Percentiles rank a stretch among this genome's conserved stretches.
These are phyloP conservation scores for Xylaria cubensis DNA, from an alignment of 495 filamentous ascomycete genomes.

Conservation along the genomic window DNA sequence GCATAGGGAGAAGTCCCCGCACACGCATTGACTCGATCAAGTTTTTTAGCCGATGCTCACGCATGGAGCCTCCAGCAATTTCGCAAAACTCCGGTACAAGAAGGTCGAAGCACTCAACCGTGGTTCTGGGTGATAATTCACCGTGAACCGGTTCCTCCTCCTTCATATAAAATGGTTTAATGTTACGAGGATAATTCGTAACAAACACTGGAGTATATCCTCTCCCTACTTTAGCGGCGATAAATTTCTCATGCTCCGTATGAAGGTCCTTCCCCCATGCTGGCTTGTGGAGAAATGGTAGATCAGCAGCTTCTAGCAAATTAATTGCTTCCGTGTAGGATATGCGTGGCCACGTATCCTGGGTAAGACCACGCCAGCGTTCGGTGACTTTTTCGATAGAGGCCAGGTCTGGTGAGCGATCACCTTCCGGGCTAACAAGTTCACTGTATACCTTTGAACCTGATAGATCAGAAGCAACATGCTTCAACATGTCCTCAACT, in stretches of 20 bases:
- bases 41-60: constrained; percentile 80
- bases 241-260: constrained; percentile 90
- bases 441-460: constrained; percentile 66
- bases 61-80: constrained; percentile 89
- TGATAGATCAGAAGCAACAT: constrained; percentile 63
- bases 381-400: constrained; percentile 57
- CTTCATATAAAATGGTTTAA: constrained; percentile 97
- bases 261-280: constrained; percentile 78
- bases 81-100: constrained; percentile 89
- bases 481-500: constrained; percentile 76
- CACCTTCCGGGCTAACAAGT: constrained; percentile 45
- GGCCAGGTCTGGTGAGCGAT: constrained; percentile 42
- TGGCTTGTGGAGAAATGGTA: constrained; percentile 70
- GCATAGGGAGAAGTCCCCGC: constrained; percentile 47
- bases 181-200: constrained; percentile 82
- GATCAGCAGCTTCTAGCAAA: constrained; percentile 66
- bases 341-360: constrained; percentile 75
- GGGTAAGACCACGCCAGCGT: constrained; percentile 74
- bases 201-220: constrained; percentile 77
- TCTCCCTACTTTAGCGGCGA: constrained; percentile 72
- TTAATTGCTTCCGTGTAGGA: constrained; percentile 83
- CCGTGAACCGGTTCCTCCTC: constrained; percentile 18
- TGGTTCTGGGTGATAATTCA: constrained; percentile 49
- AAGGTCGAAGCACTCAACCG: constrained; percentile 95
- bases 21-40: constrained; percentile 77